Evolutionary conservation across 257 asterid species (phyloP), one percentile per base, ranked within the genome.

Genomic region (Petrea volubilis): DNA sequence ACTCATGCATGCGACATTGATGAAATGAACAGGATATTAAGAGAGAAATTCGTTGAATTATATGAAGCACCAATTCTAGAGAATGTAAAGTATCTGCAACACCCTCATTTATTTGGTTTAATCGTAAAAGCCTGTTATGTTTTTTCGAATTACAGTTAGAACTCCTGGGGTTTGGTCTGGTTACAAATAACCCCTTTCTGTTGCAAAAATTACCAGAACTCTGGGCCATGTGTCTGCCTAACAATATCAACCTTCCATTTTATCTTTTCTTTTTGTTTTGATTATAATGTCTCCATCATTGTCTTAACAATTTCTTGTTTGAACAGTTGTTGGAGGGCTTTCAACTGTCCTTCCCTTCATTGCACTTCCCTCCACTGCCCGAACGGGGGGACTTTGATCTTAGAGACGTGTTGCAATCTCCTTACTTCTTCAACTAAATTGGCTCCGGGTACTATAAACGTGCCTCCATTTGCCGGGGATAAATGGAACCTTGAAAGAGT

Each of bases 1-100:
- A 94, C 99, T 14, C 99, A 94, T 69, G 99, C 97, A 44, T 89
- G 98, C 66, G 91, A 94, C 78, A 96, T 94, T 31, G 99, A 89
- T 74, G 83, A 68, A 77, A 77, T 94, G 92, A 91, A 79, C 92
- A 78, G 33, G 72, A 88, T 86, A 74, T 75, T 94, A 61, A 77
- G 99, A 73, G 95, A 86, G 76, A 91, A 94, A 77, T 94, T 94
- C 57, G 95, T 94, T 10, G 97, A 91, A 80, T 92, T 94, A 61
- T 94, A 94, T 27, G 91, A 91, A 73, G 71, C 84, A 18, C 97
- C 97, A 36, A 75, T 94, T 58, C 95, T 94, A 5, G 97, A 94
- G 86, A 90, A 91, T 80, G 99, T 94, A 86, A 76, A 50, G 79
- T 50, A 44, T 59, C 73, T 60, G 49, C 24, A 41, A 73, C 47